phyloP scores from a whole-genome alignment of 768 basidiomycete genomes.

The Suillus brevipes region DNA sequence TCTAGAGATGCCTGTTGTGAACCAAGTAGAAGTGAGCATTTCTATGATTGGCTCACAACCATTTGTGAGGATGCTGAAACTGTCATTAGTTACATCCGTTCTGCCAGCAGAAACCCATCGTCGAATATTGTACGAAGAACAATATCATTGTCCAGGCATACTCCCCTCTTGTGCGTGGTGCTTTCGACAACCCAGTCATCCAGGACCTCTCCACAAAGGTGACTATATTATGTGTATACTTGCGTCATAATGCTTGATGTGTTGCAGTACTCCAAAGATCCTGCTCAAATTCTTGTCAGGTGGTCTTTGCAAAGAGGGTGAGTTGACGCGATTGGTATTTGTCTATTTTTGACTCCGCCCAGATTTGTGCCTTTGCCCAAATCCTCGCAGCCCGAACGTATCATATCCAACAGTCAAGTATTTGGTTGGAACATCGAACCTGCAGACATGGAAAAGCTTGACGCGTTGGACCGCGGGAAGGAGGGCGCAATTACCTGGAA shows the following conservation, averaged over 20 bases:
- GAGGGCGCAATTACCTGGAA: conserved; percentile 51
- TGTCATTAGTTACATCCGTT: conserved; percentile 29
- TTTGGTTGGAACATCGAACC: conserved; percentile 46
- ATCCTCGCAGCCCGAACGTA: conserved; percentile 42
- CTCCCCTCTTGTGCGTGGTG: conserved; percentile 32
- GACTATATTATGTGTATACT: not conserved
- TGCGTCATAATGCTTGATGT: not conserved
- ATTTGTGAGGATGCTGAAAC: not conserved
- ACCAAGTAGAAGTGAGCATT: conserved; percentile 67
- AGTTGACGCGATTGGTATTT: conserved; percentile 19
- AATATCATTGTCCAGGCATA: conserved; percentile 43
- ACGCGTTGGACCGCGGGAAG: conserved; percentile 45
- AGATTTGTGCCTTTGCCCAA: conserved; percentile 53
- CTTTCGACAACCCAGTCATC: conserved; percentile 51
- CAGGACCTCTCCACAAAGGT: conserved; percentile 56
- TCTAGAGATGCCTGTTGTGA: conserved; percentile 61
- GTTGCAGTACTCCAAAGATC: conserved; percentile 51
- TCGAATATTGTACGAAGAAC: conserved; percentile 36
- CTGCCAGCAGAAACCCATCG: conserved; percentile 39
- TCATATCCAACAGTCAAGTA: conserved; percentile 44
- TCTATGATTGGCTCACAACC: too few relatives aligned
- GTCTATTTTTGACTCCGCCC: not conserved
- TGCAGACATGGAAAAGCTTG: conserved; percentile 44
- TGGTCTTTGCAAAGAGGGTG: conserved; percentile 84
- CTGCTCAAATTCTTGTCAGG: conserved; percentile 77